Conservation (phyloP, 2,329 filamentous ascomycete species). For the Xylariaceae sp. region DNA sequence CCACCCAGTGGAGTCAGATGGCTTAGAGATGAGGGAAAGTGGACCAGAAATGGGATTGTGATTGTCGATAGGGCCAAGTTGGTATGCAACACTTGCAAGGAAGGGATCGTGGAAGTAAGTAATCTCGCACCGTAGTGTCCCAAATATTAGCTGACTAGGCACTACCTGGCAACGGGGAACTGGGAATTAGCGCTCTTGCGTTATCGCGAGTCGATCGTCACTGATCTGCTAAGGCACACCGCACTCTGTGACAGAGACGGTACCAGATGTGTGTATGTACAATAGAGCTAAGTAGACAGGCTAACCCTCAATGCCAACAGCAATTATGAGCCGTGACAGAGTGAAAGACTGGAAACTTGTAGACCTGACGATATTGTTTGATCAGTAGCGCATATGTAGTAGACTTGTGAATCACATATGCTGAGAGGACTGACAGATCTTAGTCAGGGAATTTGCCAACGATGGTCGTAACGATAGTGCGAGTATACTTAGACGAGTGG, state of each 20-base stretch:
- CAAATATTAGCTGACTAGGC: no score
- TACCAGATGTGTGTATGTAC: no score
- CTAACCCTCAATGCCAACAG: background rate
- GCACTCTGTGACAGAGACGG: background rate
- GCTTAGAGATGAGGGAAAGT: conserved; percentile 29
- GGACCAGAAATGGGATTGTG: conserved; percentile 29
- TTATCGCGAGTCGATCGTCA: conserved; percentile 19
- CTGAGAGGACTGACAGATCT: background rate
- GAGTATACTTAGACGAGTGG: no score
- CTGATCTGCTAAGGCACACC: background rate
- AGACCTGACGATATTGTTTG: background rate
- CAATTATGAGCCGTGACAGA: background rate
- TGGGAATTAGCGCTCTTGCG: conserved; percentile 13
- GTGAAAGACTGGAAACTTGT: background rate
- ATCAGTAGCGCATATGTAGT: background rate
- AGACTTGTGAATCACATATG: background rate
- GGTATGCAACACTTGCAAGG: conserved; percentile 12
- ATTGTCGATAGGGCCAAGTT: conserved; percentile 13
- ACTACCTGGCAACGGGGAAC: background rate
- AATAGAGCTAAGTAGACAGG: background rate
- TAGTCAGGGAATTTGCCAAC: background rate
- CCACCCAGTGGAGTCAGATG: conserved; percentile 29
- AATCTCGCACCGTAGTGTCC: conserved; percentile 18
- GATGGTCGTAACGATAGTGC: background rate
- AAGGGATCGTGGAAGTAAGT: conserved; percentile 22